Evolutionary conservation across 805 yeast genomes (phyloP).

Genomic region (Wickerhamiella kurtzmanii): DNA sequence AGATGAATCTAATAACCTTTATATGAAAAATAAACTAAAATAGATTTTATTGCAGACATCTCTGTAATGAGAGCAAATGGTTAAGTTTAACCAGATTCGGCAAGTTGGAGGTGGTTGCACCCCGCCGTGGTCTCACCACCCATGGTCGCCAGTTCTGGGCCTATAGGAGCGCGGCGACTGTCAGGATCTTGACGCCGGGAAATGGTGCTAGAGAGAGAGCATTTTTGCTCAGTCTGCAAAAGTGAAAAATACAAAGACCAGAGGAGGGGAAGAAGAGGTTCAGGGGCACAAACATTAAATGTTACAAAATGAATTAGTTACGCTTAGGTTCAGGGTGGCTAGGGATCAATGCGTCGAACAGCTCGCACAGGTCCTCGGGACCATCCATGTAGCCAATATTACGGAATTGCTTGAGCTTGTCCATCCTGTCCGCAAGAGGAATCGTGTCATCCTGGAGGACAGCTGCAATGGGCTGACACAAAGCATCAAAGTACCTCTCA

Average conservation of each 20-base stretch:
- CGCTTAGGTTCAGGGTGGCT: not conserved
- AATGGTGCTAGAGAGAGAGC: too few species aligned
- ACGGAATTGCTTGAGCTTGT: slow-evolving; percentile 18
- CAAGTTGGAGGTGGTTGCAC: too few species aligned
- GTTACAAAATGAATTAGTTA: not conserved
- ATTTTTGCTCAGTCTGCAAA: too few species aligned
- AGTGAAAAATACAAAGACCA: not conserved
- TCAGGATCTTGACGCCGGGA: too few species aligned
- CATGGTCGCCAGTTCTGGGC: too few species aligned
- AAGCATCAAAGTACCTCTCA: slow-evolving; percentile 9
- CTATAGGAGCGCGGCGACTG: too few species aligned
- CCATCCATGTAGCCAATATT: slow-evolving; percentile 21
- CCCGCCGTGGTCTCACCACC: too few species aligned
- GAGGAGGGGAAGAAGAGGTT: too few species aligned
- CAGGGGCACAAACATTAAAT: too few species aligned
- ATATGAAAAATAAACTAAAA: not conserved
- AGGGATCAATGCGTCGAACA: slow-evolving; percentile 11
- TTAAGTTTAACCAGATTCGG: too few species aligned
- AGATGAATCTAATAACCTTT: not conserved
- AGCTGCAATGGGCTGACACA: slow-evolving; percentile 8
- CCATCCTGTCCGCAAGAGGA: slow-evolving; percentile 6
- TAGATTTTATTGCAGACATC: not conserved
- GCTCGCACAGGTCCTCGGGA: slow-evolving; percentile 15
- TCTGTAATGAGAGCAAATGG: not conserved
- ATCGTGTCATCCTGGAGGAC: slow-evolving; percentile 4